phyloP scores from a whole-genome alignment of 352 stramenopile species.

The Elongisporangium undulatum region DNA sequence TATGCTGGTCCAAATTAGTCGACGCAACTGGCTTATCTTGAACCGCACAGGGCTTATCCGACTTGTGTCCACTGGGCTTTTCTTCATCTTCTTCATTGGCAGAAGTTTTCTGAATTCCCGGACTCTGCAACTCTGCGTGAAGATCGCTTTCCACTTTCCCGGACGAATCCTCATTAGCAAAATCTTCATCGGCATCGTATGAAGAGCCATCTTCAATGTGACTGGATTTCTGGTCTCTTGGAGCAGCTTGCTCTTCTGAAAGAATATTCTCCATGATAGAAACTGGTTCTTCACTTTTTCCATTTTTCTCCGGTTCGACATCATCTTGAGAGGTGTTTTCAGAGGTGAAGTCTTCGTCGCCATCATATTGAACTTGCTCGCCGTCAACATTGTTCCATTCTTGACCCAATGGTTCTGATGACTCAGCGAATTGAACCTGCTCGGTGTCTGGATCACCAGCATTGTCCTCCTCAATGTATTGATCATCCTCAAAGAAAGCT shows the following conservation, averaged over 20 bases:
- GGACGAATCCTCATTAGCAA: slow-evolving; percentile 8
- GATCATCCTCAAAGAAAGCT: slow-evolving; percentile 10
- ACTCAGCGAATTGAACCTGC: background rate
- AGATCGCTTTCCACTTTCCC: background rate
- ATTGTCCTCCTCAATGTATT: slow-evolving; percentile 8
- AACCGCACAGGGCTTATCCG: background rate
- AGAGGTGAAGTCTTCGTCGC: background rate
- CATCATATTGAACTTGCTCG: background rate
- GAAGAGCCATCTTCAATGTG: background rate
- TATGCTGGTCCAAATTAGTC: background rate
- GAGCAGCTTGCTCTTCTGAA: background rate
- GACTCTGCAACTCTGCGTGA: background rate
- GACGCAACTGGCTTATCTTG: too few relatives aligned
- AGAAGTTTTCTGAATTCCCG: background rate
- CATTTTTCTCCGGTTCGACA: background rate
- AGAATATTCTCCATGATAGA: background rate
- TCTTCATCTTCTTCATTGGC: too few relatives aligned
- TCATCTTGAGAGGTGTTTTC: background rate
- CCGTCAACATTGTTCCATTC: background rate
- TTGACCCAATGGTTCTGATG: background rate
- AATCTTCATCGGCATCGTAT: slow-evolving; percentile 18
- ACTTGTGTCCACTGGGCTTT: background rate
- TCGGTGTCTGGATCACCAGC: background rate
- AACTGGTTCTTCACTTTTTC: background rate
- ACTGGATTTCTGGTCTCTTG: background rate